Evolutionary conservation across 2,329 filamentous ascomycete genomes (phyloP).

Genomic region (Didymella glomerata): DNA sequence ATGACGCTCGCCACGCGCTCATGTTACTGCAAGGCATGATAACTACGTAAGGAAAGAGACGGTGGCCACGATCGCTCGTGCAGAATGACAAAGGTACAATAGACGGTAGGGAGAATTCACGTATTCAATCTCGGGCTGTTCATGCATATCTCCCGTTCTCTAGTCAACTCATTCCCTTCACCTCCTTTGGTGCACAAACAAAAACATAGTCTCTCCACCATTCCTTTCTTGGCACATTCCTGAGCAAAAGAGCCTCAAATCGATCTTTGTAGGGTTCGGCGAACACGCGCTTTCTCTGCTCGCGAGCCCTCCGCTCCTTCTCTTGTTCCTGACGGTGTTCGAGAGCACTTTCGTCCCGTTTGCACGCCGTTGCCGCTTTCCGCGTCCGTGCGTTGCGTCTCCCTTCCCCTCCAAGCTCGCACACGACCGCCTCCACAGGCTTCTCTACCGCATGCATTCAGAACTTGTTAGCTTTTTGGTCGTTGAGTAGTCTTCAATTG

Average conservation of each 20-base stretch:
- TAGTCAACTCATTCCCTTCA: conserved; percentile 24
- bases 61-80: neutral
- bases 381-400: conserved; percentile 32
- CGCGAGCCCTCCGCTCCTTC: conserved; percentile 22
- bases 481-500: conserved; percentile 36
- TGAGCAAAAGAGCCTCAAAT: conserved; percentile 7
- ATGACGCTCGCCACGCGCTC: conserved; percentile 8
- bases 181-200: conserved; percentile 18
- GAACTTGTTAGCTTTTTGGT: conserved; percentile 48
- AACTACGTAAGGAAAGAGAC: conserved; percentile 14
- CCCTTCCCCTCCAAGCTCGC: conserved; percentile 20
- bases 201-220: conserved; percentile 13
- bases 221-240: conserved; percentile 25
- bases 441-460: conserved; percentile 35
- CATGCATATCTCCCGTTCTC: conserved; percentile 18
- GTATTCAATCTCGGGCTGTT: conserved; percentile 5
- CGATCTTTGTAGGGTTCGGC: neutral
- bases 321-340: conserved; percentile 25
- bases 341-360: conserved; percentile 37
- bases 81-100: conserved; percentile 9
- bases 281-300: conserved; percentile 22
- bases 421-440: conserved; percentile 21
- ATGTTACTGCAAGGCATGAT: conserved; percentile 6
- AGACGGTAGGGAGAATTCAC: conserved; percentile 13
- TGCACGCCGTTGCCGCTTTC: conserved; percentile 28